Evolutionary conservation across 176 grass and related monocot species (phyloP).

Genomic region (Cenchrus purpureus): DNA sequence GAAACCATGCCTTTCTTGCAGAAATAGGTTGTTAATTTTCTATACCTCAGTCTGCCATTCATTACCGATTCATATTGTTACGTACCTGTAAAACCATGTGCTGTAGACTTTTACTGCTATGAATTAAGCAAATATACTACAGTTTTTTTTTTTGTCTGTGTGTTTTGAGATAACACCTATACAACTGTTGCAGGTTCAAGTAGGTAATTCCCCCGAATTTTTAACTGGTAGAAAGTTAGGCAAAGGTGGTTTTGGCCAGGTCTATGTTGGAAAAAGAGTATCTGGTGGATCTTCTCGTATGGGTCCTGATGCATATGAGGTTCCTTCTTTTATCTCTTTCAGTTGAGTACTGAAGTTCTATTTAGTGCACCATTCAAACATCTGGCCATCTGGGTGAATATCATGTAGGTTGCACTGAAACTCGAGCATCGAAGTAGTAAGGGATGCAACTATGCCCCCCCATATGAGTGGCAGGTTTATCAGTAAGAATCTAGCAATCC

Average conservation of each 20-base stretch:
- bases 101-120: not conserved
- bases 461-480: constrained; percentile 94
- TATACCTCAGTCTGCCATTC: not conserved
- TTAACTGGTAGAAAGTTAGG: constrained; percentile 82
- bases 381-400: constrained; percentile 13
- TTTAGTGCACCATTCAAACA: constrained; percentile 2
- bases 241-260: constrained; percentile 97
- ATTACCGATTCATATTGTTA: not conserved
- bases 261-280: constrained; percentile 87
- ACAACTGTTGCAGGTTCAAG: constrained; percentile 71
- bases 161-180: not conserved
- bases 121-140: not conserved
- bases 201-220: constrained; percentile 85
- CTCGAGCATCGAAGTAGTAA: constrained; percentile 89
- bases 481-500: constrained; percentile 49
- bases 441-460: constrained; percentile 79
- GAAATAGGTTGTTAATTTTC: not conserved
- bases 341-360: constrained; percentile 12
- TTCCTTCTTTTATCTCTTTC: constrained; percentile 45
- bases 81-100: not conserved
- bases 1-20: not conserved
- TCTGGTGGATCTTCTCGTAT: constrained; percentile 68
- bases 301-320: constrained; percentile 90
- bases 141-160: no score
- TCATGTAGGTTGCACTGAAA: constrained; percentile 80